Conservation (phyloP, 139 green algal species). For the Diplosphaera chodatii region DNA sequence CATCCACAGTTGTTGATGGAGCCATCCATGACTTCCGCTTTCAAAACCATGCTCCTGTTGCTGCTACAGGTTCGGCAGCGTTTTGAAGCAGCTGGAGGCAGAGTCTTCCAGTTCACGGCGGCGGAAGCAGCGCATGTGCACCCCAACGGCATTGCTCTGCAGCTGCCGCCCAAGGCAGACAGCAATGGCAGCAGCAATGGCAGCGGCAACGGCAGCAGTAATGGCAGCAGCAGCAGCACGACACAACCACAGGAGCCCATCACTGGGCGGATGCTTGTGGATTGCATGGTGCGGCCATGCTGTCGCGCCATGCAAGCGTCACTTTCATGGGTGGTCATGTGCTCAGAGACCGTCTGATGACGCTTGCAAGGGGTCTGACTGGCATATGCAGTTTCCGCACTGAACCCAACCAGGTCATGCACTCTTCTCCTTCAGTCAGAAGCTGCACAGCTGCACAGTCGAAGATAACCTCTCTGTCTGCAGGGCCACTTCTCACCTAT, state of each 20-base stretch:
- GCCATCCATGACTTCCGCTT: too few species aligned
- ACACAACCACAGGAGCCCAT: constrained; percentile 19
- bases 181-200: not conserved
- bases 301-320: too few species aligned
- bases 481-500: constrained; percentile 43
- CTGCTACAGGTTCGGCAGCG: constrained; percentile 28
- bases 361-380: too few species aligned
- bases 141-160: constrained; percentile 47
- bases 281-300: constrained; percentile 98
- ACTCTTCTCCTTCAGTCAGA: too few species aligned
- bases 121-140: constrained; percentile 45
- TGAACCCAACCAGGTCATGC: too few species aligned
- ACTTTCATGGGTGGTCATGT: too few species aligned
- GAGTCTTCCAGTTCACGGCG: constrained; percentile 57
- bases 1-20: too few species aligned
- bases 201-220: not conserved
- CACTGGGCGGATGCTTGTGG: constrained; percentile 67
- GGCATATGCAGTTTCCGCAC: too few species aligned
- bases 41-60: too few species aligned
- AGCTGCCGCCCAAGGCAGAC: constrained; percentile 18
- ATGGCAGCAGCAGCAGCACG: constrained; percentile 4
- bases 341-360: too few species aligned
- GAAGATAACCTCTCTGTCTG: too few species aligned
- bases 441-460: too few species aligned
- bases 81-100: constrained; percentile 65